Evolutionary conservation across 139 green algal species (phyloP).

Genomic region (Klebsormidium nitens): DNA sequence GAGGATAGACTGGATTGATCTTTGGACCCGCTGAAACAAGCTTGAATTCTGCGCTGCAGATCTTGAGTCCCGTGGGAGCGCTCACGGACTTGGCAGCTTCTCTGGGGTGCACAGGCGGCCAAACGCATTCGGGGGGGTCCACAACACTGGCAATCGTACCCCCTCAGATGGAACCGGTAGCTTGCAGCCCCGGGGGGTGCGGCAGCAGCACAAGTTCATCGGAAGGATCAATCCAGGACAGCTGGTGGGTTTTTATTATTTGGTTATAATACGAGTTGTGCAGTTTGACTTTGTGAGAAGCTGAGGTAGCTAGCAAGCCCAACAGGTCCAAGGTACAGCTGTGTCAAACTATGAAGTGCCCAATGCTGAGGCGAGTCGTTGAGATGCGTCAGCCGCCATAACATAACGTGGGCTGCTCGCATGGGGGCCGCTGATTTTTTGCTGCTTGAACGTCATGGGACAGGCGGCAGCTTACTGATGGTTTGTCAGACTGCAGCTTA

Average conservation of each 20-base stretch:
- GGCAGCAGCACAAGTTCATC: slow-evolving; percentile 21
- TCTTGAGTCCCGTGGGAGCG: slow-evolving; percentile 16
- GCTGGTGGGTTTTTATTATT: slow-evolving; percentile 13
- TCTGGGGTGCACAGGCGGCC: slow-evolving; percentile 22
- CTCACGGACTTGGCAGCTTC: slow-evolving; percentile 2
- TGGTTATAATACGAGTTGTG: background rate
- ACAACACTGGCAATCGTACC: slow-evolving; percentile 7
- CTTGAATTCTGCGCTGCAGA: slow-evolving; percentile 6
- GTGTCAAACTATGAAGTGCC: background rate
- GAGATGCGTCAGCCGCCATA: background rate
- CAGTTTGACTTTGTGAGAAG: too few relatives aligned
- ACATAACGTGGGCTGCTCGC: background rate
- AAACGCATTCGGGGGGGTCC: slow-evolving; percentile 31
- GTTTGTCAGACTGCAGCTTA: too few relatives aligned
- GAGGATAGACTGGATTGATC: background rate
- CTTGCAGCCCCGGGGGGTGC: slow-evolving; percentile 19
- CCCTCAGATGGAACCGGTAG: background rate
- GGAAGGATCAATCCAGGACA: slow-evolving; percentile 15
- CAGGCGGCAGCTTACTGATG: too few relatives aligned
- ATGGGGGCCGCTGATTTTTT: slow-evolving; percentile 9
- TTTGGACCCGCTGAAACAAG: background rate
- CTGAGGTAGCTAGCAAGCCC: too few relatives aligned
- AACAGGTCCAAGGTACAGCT: background rate
- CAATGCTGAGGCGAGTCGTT: background rate
- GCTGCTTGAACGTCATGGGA: too few relatives aligned